phyloP scores from a whole-genome alignment of 1,284 basidiomycete genomes.

The Cystobasidium slooffiae region DNA sequence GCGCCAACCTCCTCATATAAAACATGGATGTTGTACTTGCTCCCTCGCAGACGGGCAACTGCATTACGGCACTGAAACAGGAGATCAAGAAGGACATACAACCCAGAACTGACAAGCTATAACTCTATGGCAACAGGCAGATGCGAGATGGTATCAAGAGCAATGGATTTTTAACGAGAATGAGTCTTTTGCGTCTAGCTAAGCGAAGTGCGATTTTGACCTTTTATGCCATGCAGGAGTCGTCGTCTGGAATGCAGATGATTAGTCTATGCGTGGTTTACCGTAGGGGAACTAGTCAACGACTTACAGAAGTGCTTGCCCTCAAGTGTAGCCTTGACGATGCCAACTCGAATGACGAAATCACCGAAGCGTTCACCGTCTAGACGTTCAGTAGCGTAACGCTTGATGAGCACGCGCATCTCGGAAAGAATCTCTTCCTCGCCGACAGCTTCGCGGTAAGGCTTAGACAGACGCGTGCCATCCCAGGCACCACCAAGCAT shows the following conservation, averaged over 20 bases:
- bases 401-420: conserved; percentile 87
- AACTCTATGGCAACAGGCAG: no score
- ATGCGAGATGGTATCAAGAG: no score
- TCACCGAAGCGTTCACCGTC: conserved; percentile 96
- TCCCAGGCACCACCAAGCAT: conserved; percentile 93
- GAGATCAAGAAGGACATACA: no score
- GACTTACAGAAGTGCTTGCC: conserved; percentile 50
- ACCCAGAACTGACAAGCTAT: no score
- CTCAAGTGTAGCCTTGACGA: conserved; percentile 48
- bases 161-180: neutral
- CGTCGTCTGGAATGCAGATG: conserved; percentile 12
- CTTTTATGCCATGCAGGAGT: conserved; percentile 33
- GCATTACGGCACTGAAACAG: no score
- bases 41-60: no score
- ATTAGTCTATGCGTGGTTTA: neutral
- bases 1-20: no score
- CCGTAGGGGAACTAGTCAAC: neutral
- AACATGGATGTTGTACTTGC: no score
- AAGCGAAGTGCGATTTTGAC: neutral
- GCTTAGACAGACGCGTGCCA: conserved; percentile 92
- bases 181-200: neutral
- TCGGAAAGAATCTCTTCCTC: conserved; percentile 94
- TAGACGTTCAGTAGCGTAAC: conserved; percentile 82
- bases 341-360: conserved; percentile 70
- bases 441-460: conserved; percentile 79